Conservation (phyloP, 371 early-diverging fungal species). For the Dichotomocladium elegans region DNA sequence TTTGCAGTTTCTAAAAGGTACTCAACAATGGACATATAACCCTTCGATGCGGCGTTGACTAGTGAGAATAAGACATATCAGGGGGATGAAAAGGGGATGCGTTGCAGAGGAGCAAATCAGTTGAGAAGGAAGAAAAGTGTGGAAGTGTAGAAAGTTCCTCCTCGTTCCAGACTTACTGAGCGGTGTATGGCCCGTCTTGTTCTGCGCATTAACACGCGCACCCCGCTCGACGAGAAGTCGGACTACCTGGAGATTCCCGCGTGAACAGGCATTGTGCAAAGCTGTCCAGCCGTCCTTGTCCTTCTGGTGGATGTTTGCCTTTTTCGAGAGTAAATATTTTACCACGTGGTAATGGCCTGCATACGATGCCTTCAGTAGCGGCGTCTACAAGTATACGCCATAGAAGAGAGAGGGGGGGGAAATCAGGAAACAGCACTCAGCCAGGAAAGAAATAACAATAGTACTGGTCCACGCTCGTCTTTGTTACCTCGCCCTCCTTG, state of each 20-base stretch:
- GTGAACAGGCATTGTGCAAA: slow-evolving; percentile 75
- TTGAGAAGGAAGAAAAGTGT: background rate
- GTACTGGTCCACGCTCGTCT: background rate
- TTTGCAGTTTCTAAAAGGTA: slow-evolving; percentile 58
- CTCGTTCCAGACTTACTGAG: slow-evolving; percentile 53
- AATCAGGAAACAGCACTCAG: too few species aligned
- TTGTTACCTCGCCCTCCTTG: slow-evolving; percentile 66
- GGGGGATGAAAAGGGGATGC: background rate
- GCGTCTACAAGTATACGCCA: slow-evolving; percentile 65
- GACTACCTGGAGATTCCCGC: slow-evolving; percentile 59
- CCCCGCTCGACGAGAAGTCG: slow-evolving; percentile 54
- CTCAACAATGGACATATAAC: slow-evolving; percentile 62
- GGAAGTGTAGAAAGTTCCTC: too few species aligned
- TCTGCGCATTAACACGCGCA: slow-evolving; percentile 61
- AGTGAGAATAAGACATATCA: slow-evolving; percentile 4
- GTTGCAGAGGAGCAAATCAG: background rate
- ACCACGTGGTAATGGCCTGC: slow-evolving; percentile 65
- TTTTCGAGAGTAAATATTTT: slow-evolving; percentile 54
- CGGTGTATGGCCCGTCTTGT: slow-evolving; percentile 71
- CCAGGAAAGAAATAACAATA: too few species aligned
- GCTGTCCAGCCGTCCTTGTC: slow-evolving; percentile 87
- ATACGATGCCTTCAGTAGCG: slow-evolving; percentile 76
- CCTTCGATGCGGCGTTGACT: slow-evolving; percentile 81
- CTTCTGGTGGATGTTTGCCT: slow-evolving; percentile 63
- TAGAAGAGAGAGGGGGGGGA: too few species aligned